Base-by-base conservation (phyloP, 495 filamentous ascomycete genomes). In the Hypoxylon subgilvum region DNA sequence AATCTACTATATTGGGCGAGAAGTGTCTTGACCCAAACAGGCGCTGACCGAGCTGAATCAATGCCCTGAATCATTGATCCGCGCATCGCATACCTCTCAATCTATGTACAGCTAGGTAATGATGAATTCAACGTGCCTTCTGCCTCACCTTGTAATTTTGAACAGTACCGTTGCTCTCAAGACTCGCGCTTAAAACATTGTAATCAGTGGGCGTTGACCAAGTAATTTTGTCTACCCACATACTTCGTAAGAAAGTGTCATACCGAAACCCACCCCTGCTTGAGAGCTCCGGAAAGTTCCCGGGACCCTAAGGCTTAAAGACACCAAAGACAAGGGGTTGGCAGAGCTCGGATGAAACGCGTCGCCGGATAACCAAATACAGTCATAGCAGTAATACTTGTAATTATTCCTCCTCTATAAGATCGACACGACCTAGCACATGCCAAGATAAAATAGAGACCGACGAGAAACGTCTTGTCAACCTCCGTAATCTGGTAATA, bases 261-360 rank as follows among this genome's bases (percentile, higher is more conserved):
- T n/a, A n/a, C n/a, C n/a, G n/a, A n/a, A n/a, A n/a, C n/a, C n/a
- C n/a, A 23, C 22, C 47, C 52, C 21, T 57, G 59, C 30, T 14
- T 47, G 39, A 41, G 34, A 19, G 28, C 46, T 12, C 18, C 30
- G 58, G 46, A n/a, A 14, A 8, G 28, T 18, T 39, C 30, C 46
- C 41, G n/a, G n/a, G 32, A 48, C 19, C 43, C 44, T 41, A 51
- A 51, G 10, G 44, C 28, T 39, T 27, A 34, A 55, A 49, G n/a
- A n/a, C n/a, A 43, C 44, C 1, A 40, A 21, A 28, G 31, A 49
- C 40, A 57, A 36, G n/a, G 44, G 44, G 23, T 57, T 1, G 7
- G 25, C 49, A 52, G 30, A 52, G 52, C 59, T 57, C 52, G 36
- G 48, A 57, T 27, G 52, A 62, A 51, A 51, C 39, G 32, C 22